phyloP scores from a whole-genome alignment of 352 stramenopile genomes.

The Phytophthora tubulina region DNA sequence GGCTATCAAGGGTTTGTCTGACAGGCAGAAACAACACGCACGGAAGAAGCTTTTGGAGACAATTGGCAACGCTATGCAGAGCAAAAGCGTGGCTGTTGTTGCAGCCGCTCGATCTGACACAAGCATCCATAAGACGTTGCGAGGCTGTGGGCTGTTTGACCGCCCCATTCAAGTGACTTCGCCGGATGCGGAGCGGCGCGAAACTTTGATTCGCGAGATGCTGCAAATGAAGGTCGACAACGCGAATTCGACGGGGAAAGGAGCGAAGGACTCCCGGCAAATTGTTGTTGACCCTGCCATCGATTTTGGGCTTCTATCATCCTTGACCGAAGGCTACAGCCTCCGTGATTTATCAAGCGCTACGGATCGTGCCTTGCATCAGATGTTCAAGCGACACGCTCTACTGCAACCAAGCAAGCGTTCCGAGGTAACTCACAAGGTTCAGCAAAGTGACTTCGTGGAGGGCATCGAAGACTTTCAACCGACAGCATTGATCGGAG shows the following conservation, averaged over 20 bases:
- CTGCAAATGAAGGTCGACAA: conserved; percentile 57
- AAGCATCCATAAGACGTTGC: conserved; percentile 75
- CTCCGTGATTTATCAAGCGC: conserved; percentile 81
- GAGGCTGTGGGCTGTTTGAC: conserved; percentile 77
- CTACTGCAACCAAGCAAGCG: conserved; percentile 24
- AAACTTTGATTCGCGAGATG: conserved; percentile 71
- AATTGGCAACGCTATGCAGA: conserved; percentile 64
- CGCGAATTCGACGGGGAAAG: conserved; percentile 31
- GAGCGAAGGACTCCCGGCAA: conserved; percentile 14
- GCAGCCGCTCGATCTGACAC: conserved; percentile 65
- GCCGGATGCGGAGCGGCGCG: conserved; percentile 70
- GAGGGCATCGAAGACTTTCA: conserved; percentile 84
- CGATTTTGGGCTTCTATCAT: conserved; percentile 69
- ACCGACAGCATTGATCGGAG: conserved; percentile 79
- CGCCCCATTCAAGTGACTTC: conserved; percentile 63
- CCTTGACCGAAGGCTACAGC: conserved; percentile 83
- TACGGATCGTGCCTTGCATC: conserved; percentile 74
- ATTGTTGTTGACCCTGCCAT: conserved; percentile 62
- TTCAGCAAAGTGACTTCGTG: conserved; percentile 77
- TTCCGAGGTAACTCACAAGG: conserved; percentile 21
- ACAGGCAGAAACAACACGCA: conserved; percentile 25
- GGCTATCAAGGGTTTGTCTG: conserved; percentile 34
- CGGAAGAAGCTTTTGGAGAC: conserved; percentile 54
- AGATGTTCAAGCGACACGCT: conserved; percentile 61
- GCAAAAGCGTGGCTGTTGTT: conserved; percentile 76